Evolutionary conservation across 345 rosid species (phyloP).

Genomic region (Aquilaria malaccensis): DNA sequence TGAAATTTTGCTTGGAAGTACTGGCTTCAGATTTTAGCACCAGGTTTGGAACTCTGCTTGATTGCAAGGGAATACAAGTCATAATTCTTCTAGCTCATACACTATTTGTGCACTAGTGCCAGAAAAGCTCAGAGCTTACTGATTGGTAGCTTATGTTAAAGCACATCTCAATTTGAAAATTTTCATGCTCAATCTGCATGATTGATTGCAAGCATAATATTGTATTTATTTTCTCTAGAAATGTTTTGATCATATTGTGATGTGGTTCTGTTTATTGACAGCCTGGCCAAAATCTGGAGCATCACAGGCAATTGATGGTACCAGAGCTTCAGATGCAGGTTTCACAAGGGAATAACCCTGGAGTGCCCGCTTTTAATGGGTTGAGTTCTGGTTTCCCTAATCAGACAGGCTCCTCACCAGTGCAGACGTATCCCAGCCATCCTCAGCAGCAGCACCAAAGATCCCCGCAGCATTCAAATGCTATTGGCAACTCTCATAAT

Average conservation of each 20-base stretch:
- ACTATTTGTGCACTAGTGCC: too few relatives aligned
- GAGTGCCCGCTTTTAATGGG: slow-evolving; percentile 44
- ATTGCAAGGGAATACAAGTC: too few relatives aligned
- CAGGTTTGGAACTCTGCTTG: too few relatives aligned
- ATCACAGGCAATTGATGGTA: slow-evolving; percentile 43
- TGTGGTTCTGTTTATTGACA: slow-evolving; percentile 19
- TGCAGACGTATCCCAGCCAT: slow-evolving; percentile 58
- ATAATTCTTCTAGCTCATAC: too few relatives aligned
- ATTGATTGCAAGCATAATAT: too few relatives aligned
- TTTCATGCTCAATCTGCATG: too few relatives aligned
- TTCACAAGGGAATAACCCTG: slow-evolving; percentile 43
- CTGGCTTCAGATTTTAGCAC: too few relatives aligned
- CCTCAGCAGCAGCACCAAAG: slow-evolving; percentile 50
- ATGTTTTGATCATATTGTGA: not conserved
- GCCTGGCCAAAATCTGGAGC: slow-evolving; percentile 40
- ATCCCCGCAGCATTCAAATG: slow-evolving; percentile 54
- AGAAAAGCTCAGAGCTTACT: too few relatives aligned
- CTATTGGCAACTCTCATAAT: slow-evolving; percentile 45
- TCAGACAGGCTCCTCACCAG: slow-evolving; percentile 51
- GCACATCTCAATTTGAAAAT: too few relatives aligned
- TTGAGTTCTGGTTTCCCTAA: slow-evolving; percentile 59
- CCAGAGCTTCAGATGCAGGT: slow-evolving; percentile 66
- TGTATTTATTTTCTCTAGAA: too few relatives aligned
- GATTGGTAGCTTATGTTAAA: too few relatives aligned
- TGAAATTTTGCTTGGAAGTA: too few relatives aligned